Conservation (phyloP, 2,329 filamentous ascomycete species). For the Diaporthe capsici region DNA sequence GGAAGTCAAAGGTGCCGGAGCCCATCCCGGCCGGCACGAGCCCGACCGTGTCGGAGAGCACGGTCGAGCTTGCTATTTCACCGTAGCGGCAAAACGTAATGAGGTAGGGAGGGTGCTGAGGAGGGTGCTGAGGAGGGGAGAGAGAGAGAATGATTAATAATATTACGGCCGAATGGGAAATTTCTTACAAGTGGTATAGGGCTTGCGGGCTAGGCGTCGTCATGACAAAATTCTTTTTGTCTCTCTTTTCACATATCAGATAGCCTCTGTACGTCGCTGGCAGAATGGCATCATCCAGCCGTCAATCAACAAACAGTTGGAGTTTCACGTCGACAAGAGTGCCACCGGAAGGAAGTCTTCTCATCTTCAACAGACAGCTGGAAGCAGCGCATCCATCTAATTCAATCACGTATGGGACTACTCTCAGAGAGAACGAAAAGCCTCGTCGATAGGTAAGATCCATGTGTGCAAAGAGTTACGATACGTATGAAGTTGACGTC, state of each 20-base stretch:
- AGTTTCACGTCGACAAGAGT: neutral
- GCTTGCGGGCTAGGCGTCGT: neutral
- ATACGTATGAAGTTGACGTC: neutral
- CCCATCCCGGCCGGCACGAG: conserved; percentile 34
- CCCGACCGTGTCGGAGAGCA: conserved; percentile 32
- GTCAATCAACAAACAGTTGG: neutral
- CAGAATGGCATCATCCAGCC: conserved; percentile 20
- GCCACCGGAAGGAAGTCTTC: neutral
- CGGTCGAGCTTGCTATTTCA: conserved; percentile 30
- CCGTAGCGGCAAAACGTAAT: neutral
- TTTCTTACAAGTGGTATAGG: neutral
- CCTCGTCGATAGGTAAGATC: neutral
- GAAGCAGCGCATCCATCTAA: neutral
- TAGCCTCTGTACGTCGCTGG: conserved; percentile 14
- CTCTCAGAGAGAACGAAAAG: neutral
- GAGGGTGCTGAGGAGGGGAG: no score
- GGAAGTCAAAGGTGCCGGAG: conserved; percentile 27
- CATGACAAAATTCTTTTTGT: neutral
- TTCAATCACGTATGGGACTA: neutral
- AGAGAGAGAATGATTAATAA: neutral
- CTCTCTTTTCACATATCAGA: neutral
- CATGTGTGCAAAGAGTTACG: neutral
- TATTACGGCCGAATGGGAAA: neutral
- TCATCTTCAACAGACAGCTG: neutral
- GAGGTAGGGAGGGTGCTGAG: neutral